Conservation (phyloP, 495 filamentous ascomycete genomes). For the Acidomyces sp. region DNA sequence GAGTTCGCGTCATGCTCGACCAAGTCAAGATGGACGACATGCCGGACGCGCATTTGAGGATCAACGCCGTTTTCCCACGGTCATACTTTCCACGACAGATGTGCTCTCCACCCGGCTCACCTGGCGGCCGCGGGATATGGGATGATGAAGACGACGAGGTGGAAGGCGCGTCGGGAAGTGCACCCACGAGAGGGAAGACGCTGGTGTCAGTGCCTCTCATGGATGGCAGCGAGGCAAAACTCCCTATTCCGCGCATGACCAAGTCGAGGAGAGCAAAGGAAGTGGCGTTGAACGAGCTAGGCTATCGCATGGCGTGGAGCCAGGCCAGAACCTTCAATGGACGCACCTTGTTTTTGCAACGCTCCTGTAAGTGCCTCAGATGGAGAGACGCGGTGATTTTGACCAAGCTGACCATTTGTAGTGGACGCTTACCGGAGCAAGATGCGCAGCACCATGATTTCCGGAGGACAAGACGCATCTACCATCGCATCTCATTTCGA, state of each 20-base stretch:
- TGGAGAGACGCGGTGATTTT: neutral
- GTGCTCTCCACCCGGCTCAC: conserved; percentile 57
- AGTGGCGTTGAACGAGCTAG: conserved; percentile 76
- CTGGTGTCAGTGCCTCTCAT: conserved; percentile 60
- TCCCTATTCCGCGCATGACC: conserved; percentile 61
- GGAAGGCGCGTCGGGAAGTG: conserved; percentile 17
- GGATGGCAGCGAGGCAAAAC: conserved; percentile 54
- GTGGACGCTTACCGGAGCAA: conserved; percentile 94
- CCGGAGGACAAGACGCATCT: conserved; percentile 54
- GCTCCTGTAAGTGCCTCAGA: conserved; percentile 58
- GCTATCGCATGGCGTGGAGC: conserved; percentile 89
- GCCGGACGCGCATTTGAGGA: conserved; percentile 80
- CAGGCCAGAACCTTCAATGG: conserved; percentile 80
- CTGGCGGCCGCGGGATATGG: conserved; percentile 42
- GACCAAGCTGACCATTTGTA: conserved; percentile 30
- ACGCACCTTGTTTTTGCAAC: conserved; percentile 77
- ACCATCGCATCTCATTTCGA: conserved; percentile 73
- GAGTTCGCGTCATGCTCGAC: conserved; percentile 79
- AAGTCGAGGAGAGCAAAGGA: conserved; percentile 59
- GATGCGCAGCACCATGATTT: conserved; percentile 67
- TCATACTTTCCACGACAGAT: conserved; percentile 81
- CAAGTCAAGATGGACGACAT: conserved; percentile 84
- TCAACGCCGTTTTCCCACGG: conserved; percentile 77
- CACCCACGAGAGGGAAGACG: conserved; percentile 36
- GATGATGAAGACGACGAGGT: conserved; percentile 38